Evolutionary conservation across 2,329 filamentous ascomycete species (phyloP), one percentile per base, ranked within the genome.

Genomic region (Neonectria magnoliae): DNA sequence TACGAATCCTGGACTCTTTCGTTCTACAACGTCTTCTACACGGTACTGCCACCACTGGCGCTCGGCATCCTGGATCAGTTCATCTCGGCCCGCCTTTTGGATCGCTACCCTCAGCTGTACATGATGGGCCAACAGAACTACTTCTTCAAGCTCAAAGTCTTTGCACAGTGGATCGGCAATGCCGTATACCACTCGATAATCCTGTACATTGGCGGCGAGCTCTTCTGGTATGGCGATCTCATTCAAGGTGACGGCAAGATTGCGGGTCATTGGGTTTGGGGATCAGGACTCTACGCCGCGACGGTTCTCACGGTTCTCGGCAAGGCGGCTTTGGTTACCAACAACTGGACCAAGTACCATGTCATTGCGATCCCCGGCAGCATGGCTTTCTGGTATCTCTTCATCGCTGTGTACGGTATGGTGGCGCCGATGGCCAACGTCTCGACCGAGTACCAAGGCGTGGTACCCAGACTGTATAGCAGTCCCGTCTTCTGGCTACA

Each of bases 1-100:
- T 98, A 94, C 86, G 96, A 99, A 81, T 98, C 96, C 10, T 99
- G 97, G 97, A 98, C 94, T 0, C 84, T 99, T n/a, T 97, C 95
- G 8, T 97, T 98, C 82, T 99, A 98, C 86, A 99, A 99, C 83
- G 94, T 99, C 78, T 92, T 99, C 78, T 99, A 97, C 83, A 99
- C 96, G 0, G 92, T 97, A 20, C 84, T 98, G 18, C 96, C 96
- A 16, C 96, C 96, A 1, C 91, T 99, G 65, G 95, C 93, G 1
- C 91, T 99, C 76, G 96, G 96, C 72, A 97, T 99, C 68, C 93
- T 98, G 69, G 97, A 99, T 78, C 97, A 99, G 77, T 98, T 97
- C 81, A 94, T 99, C 75, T 97, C 94, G 45, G 96, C 97, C 7
- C 90, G 96, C 25, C 84, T 99, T 22, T 86, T 99, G 13, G 96